phyloP scores from a whole-genome alignment of 225 moss, liverwort and hornwort species.

The Physcomitrellopsis africana region DNA sequence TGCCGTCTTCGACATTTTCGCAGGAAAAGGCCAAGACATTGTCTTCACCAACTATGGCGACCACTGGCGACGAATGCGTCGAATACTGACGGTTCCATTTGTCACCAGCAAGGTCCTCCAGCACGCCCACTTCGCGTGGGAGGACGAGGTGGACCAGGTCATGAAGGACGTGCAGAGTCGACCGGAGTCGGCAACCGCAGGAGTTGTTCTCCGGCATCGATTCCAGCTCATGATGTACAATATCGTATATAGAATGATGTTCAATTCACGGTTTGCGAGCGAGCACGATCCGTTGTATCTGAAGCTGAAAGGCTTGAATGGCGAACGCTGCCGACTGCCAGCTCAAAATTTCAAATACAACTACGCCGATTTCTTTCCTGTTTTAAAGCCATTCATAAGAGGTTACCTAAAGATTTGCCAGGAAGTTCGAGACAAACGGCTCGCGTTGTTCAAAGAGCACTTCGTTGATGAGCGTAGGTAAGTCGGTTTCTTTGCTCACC shows the following conservation, averaged over 20 bases:
- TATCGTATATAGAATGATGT: slow-evolving; percentile 57
- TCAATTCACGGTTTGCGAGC: slow-evolving; percentile 45
- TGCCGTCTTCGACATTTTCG: slow-evolving; percentile 48
- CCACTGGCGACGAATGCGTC: slow-evolving; percentile 62
- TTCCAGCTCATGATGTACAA: slow-evolving; percentile 72
- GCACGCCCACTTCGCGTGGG: slow-evolving; percentile 40
- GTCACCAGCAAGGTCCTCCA: slow-evolving; percentile 50
- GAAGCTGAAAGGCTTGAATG: slow-evolving; percentile 44
- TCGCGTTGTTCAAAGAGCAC: slow-evolving; percentile 51
- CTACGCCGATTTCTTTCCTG: slow-evolving; percentile 51
- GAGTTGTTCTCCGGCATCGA: slow-evolving; percentile 42
- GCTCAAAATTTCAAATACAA: slow-evolving; percentile 56
- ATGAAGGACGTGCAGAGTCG: slow-evolving; percentile 46
- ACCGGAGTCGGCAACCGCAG: slow-evolving; percentile 48
- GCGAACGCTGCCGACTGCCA: slow-evolving; percentile 29
- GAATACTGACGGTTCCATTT: slow-evolving; percentile 51
- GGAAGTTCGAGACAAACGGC: slow-evolving; percentile 42
- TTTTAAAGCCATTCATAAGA: slow-evolving; percentile 42
- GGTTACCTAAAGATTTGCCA: slow-evolving; percentile 43
- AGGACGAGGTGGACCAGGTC: slow-evolving; percentile 48
- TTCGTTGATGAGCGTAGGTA: slow-evolving; percentile 52
- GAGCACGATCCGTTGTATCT: slow-evolving; percentile 43
- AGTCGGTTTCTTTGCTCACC: not conserved
- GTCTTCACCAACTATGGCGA: slow-evolving; percentile 52
- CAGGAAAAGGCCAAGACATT: slow-evolving; percentile 54